phyloP scores from a whole-genome alignment of 2,329 filamentous ascomycete genomes.

The Xylariaceae sp. region DNA sequence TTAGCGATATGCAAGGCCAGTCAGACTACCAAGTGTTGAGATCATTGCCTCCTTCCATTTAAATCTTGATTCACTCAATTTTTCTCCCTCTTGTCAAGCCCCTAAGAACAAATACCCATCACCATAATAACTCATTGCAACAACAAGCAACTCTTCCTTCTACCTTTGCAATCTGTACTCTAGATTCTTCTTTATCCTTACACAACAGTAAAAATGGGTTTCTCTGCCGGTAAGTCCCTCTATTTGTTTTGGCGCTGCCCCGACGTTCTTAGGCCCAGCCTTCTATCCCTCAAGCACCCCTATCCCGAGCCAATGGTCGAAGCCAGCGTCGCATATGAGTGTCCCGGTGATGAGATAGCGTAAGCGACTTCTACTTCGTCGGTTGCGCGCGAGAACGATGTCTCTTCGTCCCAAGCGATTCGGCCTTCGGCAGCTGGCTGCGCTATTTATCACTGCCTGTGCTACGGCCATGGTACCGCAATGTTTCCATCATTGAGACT shows the following conservation, averaged over 20 bases:
- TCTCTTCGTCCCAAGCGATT: slow-evolving; percentile 13
- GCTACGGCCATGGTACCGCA: background rate
- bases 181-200: slow-evolving; percentile 17
- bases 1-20: slow-evolving; percentile 15
- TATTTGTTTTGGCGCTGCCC: slow-evolving; percentile 2
- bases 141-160: slow-evolving; percentile 6
- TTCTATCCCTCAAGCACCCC: slow-evolving; percentile 15
- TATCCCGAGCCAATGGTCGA: slow-evolving; percentile 25
- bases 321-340: slow-evolving; percentile 4
- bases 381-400: slow-evolving; percentile 1
- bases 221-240: slow-evolving; percentile 38
- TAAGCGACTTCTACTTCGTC: slow-evolving; percentile 2
- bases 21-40: slow-evolving; percentile 23
- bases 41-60: slow-evolving; percentile 26
- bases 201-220: slow-evolving; percentile 38
- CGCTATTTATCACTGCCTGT: slow-evolving; percentile 26
- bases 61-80: slow-evolving; percentile 26
- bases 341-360: slow-evolving; percentile 7
- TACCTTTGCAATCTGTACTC: slow-evolving; percentile 27
- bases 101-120: slow-evolving; percentile 6
- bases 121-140: slow-evolving; percentile 8
- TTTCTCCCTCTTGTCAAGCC: slow-evolving; percentile 17
- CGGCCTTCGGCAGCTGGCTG: slow-evolving; percentile 14
- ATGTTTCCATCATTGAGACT: too few species aligned
- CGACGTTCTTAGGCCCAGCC: slow-evolving; percentile 3